Base-by-base conservation (phyloP, 192 early-diverging fungal genomes). In the Coemansia sp. region DNA sequence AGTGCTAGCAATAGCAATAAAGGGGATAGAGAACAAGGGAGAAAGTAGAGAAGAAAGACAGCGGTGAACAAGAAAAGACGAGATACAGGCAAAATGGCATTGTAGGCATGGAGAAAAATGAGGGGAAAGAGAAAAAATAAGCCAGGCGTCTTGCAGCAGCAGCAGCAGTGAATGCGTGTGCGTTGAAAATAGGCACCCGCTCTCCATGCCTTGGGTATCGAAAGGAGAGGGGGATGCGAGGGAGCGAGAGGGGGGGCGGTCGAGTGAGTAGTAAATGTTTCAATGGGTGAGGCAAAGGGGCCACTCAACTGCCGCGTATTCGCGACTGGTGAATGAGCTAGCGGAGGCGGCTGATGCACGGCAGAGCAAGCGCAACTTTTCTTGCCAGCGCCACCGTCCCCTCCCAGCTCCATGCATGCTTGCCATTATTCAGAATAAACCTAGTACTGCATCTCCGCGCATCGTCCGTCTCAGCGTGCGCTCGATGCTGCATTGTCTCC, bases 321-420 rank as follows among this genome's bases (percentile, higher is more conserved):
- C 21, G 33, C 57, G 56, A 58, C 57, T 66, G 64, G 33, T 66
- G 58, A 66, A 66, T 66, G 55, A 39, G 52, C 55, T 15, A 58
- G 29, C 29, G 18, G 16, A n/a, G 34, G 55, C 55, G 34, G 34
- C 55, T n/a, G 29, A 29, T 34, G 34, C 10, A 3, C 55, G 34
- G 10, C 55, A 28, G 34, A 34, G 16, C 63, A 58, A 37, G 55
- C 15, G 61, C 61, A 26, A 43, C 39, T 15, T 4, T 34, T n/a
- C 42, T 20, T 53, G 63, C 35, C 63, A 66, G 63, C 70, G 70
- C 70, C 63, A 65, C 64, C 58, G 42, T 61, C 63, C 70, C 68
- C 46, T 61, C 21, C 40, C 39, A 16, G 21, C 48, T 26, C 48
- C 48, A 51, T 16, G 48, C 48, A 51, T 51, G 48, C 48, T 26